Percentiles rank a stretch among this genome's conserved stretches.
Conservation (phyloP, 768 basidiomycete genomes). For the Pleurotus ostreatus region DNA sequence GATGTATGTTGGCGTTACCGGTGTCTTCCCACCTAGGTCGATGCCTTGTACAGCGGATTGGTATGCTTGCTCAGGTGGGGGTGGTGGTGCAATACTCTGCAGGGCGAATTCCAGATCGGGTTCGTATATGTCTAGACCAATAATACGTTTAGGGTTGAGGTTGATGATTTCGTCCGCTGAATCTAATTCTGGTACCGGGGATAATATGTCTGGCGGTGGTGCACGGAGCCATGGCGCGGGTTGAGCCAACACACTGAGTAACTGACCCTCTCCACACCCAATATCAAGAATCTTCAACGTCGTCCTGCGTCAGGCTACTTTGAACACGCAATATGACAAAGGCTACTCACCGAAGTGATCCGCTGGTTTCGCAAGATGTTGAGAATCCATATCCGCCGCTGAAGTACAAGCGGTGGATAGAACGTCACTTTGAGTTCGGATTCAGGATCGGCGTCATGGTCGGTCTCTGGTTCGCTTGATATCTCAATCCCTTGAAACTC, state of each 20-base stretch:
- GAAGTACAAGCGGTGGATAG: slow-evolving; percentile 62
- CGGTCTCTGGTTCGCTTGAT: neutral
- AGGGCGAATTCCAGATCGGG: slow-evolving; percentile 53
- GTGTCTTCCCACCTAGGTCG: slow-evolving; percentile 8
- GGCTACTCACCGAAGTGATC: slow-evolving; percentile 24
- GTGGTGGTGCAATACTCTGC: slow-evolving; percentile 39
- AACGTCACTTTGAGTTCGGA: slow-evolving; percentile 55
- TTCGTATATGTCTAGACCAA: slow-evolving; percentile 64
- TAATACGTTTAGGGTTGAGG: slow-evolving; percentile 52
- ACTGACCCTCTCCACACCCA: slow-evolving; percentile 80
- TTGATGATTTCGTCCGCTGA: slow-evolving; percentile 44
- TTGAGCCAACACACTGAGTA: slow-evolving; percentile 66
- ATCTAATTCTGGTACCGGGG: slow-evolving; percentile 17
- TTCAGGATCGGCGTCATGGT: slow-evolving; percentile 8
- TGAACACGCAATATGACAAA: neutral
- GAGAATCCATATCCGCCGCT: slow-evolving; percentile 70
- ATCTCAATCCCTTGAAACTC: neutral
- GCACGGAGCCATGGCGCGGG: slow-evolving; percentile 68
- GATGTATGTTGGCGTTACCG: slow-evolving; percentile 23
- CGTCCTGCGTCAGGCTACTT: neutral
- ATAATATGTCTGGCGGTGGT: slow-evolving; percentile 32
- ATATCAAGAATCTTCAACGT: slow-evolving; percentile 68
- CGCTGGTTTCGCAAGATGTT: slow-evolving; percentile 55
- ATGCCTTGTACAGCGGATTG: neutral
- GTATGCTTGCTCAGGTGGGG: neutral